Conservation (phyloP, 1,139 yeast genomes). For the Candida sp. region DNA sequence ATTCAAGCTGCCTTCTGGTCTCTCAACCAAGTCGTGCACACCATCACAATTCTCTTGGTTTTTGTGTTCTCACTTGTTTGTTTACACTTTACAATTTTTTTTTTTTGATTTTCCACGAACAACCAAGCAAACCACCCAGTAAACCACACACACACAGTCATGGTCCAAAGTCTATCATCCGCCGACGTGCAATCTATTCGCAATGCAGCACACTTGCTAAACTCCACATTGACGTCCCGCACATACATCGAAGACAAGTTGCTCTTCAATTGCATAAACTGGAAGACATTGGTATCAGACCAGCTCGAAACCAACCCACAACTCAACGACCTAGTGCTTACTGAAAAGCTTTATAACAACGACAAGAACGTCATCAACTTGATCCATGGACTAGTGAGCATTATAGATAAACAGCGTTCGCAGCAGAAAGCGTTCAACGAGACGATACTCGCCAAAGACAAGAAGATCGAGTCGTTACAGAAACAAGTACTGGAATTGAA, state of each 20-base stretch:
- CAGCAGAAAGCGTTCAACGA: slow-evolving; percentile 39
- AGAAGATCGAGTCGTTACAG: slow-evolving; percentile 29
- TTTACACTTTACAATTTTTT: too few relatives aligned
- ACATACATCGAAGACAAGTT: slow-evolving; percentile 40
- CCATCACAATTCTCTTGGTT: too few relatives aligned
- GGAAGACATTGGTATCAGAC: slow-evolving; percentile 29
- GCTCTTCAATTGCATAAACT: slow-evolving; percentile 38
- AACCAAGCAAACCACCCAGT: not conserved
- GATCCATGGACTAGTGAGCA: slow-evolving; percentile 42
- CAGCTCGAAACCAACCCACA: slow-evolving; percentile 21
- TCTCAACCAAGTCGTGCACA: too few relatives aligned
- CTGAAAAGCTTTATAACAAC: slow-evolving; percentile 41
- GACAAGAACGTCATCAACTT: slow-evolving; percentile 48
- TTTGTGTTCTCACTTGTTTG: too few relatives aligned
- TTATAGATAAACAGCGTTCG: slow-evolving; percentile 41
- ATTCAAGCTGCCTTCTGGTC: too few relatives aligned
- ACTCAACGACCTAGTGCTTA: slow-evolving; percentile 21
- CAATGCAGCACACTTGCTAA: slow-evolving; percentile 40
- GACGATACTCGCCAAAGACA: slow-evolving; percentile 33
- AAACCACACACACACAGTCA: not conserved
- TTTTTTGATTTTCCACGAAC: not conserved
- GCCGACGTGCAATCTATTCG: slow-evolving; percentile 4
- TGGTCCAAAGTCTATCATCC: slow-evolving; percentile 1
- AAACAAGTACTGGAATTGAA: slow-evolving; percentile 26
- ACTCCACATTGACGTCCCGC: slow-evolving; percentile 38